Evolutionary conservation across 768 basidiomycete genomes (phyloP), one percentile per base, ranked within the genome.

Genomic region (Kwoniella dendrophila): DNA sequence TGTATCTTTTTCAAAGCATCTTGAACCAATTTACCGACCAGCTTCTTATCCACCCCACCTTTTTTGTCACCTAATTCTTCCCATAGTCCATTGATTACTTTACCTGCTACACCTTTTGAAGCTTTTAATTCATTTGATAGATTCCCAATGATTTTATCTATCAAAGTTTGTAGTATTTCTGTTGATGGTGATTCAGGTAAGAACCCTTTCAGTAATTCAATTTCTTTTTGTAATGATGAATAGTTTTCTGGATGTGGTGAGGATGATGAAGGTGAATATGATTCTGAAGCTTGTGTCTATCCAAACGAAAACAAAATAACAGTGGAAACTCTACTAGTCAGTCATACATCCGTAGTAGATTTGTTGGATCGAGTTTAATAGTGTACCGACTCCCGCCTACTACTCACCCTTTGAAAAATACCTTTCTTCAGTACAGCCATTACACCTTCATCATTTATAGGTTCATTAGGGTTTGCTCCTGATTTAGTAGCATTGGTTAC

Each of bases 401-500:
- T n/a, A 71, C 71, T 69, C 30, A 77, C 78, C 36, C 78, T 62
- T 64, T 75, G 69, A 6, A 67, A 67, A 10, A 79, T 71, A 29
- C 71, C 67, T 59, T 75, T 75, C 16, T 76, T 61, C 18, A 79
- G n/a, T 2, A 72, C 73, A 10, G 59, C 68, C 29, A 79, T 68
- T 12, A 79, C 68, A 10, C 59, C 64, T 20, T 71, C 70, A 29
- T 76, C 63, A 14, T 60, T 62, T 4, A 69, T 59, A 7, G 74
- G 69, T 18, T 67, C 72, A 33, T 72, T 73, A 0, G 78, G 78
- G 40, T 74, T 65, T 3, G 71, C 52, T 20, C 64, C 61, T 7
- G 74, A 66, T 67, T 79, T 79, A 22, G 73, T 70, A 14, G 68
- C 57, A 45, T 79, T 72, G 0, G 74, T 76, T 48, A 77, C 69